Evolutionary conservation across 441 rosid species (phyloP), one percentile per base, ranked within the genome.

Genomic region (Capsella rubella): DNA sequence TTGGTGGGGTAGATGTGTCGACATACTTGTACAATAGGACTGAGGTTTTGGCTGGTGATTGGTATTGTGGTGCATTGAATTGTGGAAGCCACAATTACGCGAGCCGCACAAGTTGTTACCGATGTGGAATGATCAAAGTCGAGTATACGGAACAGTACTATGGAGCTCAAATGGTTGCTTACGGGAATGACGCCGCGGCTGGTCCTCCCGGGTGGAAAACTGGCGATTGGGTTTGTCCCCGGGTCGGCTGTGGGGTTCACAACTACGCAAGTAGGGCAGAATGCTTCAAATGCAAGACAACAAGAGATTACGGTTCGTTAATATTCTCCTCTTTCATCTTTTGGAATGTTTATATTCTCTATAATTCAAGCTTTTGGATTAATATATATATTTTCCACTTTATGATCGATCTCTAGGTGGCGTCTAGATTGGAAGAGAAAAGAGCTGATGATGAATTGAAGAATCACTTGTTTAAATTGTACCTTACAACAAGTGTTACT

Each of bases 71-170:
- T 47, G 77, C 87, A 70, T 67, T 82, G 63, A 86, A 83, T 73
- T 95, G 99, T 67, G 90, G 97, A 32, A 87, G 85, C 74, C 99
- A 92, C 82, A 95, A 92, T 69, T 95, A 83, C 39, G 97, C 97
- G 2, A 90, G 93, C 84, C 64, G 99, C 16, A 60, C 88, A 15
- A 88, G 53, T 79, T 95, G 99, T 80, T 79, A 79, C 18, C 80
- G 82, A 49, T 95, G 99, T 45, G 91, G 91, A 39, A 59, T 86
- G 25, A 15, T 64, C 31, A 94, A 87, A 86, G 73, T 12, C 37
- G 88, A 84, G 32, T 79, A 80, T 63, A 82, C 62, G 6, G 84
- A 76, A 45, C 80, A 77, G 56, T 77, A 72, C 47, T 82, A 76
- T 9, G 79, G 72, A 11, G 13, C 67, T 25, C 79, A 69, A 62